These are phyloP conservation scores for Kuraishia capsulata DNA, from an alignment of 805 yeast genomes.

Conservation along the genomic window DNA sequence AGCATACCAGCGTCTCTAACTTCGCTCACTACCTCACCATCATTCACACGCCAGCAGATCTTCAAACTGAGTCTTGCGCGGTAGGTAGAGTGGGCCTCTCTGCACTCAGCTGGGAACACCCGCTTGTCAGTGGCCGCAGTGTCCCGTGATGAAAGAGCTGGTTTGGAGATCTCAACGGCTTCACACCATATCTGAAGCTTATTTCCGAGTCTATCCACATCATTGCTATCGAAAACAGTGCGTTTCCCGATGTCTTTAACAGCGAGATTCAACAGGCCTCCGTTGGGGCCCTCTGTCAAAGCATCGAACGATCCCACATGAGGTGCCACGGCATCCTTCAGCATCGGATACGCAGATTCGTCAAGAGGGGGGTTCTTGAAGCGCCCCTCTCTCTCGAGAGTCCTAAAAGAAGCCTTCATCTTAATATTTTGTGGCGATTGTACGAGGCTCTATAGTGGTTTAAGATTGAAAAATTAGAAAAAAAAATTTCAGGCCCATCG, in stretches of 20 bases:
- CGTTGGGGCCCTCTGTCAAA: slow-evolving; percentile 77
- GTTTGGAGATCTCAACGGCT: slow-evolving; percentile 78
- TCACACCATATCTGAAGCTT: slow-evolving; percentile 81
- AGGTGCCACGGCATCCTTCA: slow-evolving; percentile 86
- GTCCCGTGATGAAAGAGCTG: slow-evolving; percentile 63
- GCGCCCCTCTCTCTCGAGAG: slow-evolving; percentile 80
- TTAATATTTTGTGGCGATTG: too few species aligned
- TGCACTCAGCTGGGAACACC: slow-evolving; percentile 76
- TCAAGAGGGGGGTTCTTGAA: slow-evolving; percentile 88
- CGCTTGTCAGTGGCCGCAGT: slow-evolving; percentile 69
- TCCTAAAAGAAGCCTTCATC: slow-evolving; percentile 56
- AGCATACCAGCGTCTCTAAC: slow-evolving; percentile 85
- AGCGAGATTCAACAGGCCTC: slow-evolving; percentile 78
- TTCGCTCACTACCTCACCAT: slow-evolving; percentile 73
- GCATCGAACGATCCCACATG: slow-evolving; percentile 97
- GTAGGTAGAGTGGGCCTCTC: slow-evolving; percentile 84
- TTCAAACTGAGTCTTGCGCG: slow-evolving; percentile 71
- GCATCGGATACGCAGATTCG: slow-evolving; percentile 69
- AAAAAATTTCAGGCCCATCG: background rate
- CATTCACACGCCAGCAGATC: slow-evolving; percentile 81
- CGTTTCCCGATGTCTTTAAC: slow-evolving; percentile 84
- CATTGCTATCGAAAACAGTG: slow-evolving; percentile 76
- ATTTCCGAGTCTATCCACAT: slow-evolving; percentile 67
- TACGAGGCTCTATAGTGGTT: slow-evolving; percentile 3
- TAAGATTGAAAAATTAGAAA: slow-evolving; percentile 7